Evolutionary conservation across 129 eudicot species (phyloP), one percentile per base, ranked within the genome.

Genomic region (Sambucus nigra): DNA sequence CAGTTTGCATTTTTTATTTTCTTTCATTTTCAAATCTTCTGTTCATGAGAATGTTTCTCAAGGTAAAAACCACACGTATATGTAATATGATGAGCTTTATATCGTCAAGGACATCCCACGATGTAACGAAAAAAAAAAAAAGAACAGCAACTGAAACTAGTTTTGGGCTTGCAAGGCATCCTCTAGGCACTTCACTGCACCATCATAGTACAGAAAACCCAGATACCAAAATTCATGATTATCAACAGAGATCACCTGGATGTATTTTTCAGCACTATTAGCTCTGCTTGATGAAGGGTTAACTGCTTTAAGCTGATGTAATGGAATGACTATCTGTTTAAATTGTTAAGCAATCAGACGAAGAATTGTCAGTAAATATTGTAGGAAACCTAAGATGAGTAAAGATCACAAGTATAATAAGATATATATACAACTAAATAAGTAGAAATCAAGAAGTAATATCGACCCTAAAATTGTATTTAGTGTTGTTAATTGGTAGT

Each of bases 151-250:
- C n/a, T n/a, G n/a, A n/a, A n/a, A n/a, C n/a, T n/a, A 35, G 42
- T 35, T 35, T 12, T 15, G 42, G 42, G 8, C 8, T 65, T 66
- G 66, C 26, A 80, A 59, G 53, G 82, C 84, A 25, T 72, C 82
- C 55, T 77, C 73, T 24, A 88, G 74, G 66, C 75, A 69, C 56
- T 68, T 52, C 25, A 88, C 87, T 15, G 97, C 97, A 41, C 83
- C 76, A 17, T 66, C 74, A 22, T 88, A 84, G 56, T 80, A 69
- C 24, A 88, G 57, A 61, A 88, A 88, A 5, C 97, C 92, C 97
- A 88, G 77, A 61, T 58, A 84, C 97, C 97, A 88, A 66, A 88
- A 88, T 44, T 88, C 97, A 73, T 84, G 97, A 44, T 76, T 77
- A 47, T 88, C 97, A 24, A 83, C 70, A 0, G 97, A 83, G 51